Evolutionary conservation across 495 filamentous ascomycete genomes (phyloP), one percentile per base, ranked within the genome.

Genomic region (Penicillium fimorum): DNA sequence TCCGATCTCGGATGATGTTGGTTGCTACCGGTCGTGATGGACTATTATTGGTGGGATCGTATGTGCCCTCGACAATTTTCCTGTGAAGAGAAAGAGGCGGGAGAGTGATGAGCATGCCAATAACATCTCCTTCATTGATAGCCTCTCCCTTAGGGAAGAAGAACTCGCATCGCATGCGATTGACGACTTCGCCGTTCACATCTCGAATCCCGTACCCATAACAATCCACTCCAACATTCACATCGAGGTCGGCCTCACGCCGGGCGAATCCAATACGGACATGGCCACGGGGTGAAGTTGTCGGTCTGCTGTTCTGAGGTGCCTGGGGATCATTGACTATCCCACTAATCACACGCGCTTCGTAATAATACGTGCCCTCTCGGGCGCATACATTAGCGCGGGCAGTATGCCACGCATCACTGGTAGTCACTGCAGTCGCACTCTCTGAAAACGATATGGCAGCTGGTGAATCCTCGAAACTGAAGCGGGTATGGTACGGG

Each of bases 181-280:
- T 92, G 22, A 96, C 87, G 46, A 94, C 93, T 66, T 97, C 90
- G 10, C 93, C 92, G 12, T 84, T 81, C 12, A 90, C 84, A 65
- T 97, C 95, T 20, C 92, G 86, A 52, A 99, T 81, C 18, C 90
- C 95, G 68, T 99, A 99, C 45, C 91, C 94, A 70, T 97, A 97
- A 33, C 90, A 92, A 69, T 99, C 94, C 61, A 92, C 96, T 0
- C 95, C 95, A 12, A 97, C 91, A 10, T 95, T 94, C 13, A 90
- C 89, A 62, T 97, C 95, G 3, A 96, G 76, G 17, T 90, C 90
- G 10, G 92, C 91, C 63, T 99, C 95, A 32, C 93, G 80, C 51
- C 95, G 77, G 1, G 94, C 92, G 72, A 90, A 97, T 2, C 95
- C 95, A 50, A 97, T 79, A 12, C 95, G 85, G 10, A 97, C 87